phyloP scores from a whole-genome alignment of 2,329 filamentous ascomycete genomes.

The Paecilomyces dactylethromorphus region DNA sequence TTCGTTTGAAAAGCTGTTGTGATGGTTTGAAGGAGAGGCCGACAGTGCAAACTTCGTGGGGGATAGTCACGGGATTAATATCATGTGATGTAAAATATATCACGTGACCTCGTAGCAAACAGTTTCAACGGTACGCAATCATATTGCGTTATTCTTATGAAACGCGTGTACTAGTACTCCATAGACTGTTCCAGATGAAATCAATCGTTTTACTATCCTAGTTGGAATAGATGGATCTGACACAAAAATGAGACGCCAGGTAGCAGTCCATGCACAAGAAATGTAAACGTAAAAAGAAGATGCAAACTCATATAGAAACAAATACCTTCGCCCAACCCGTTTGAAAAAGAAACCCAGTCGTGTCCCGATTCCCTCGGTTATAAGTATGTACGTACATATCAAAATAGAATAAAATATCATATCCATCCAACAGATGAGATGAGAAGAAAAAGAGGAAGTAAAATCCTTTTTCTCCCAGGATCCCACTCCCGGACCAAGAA shows the following conservation, averaged over 20 bases:
- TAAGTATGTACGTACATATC: background rate
- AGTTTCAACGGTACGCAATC: no score
- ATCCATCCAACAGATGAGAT: background rate
- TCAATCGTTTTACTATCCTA: background rate
- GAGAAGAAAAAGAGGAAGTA: background rate
- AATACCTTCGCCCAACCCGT: background rate
- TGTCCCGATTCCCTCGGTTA: background rate
- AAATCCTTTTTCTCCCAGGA: background rate
- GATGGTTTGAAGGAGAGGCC: constrained; percentile 32
- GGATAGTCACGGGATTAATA: background rate
- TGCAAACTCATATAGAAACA: background rate
- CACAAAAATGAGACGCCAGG: background rate
- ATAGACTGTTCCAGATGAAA: background rate
- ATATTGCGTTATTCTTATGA: background rate
- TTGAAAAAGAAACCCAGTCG: background rate
- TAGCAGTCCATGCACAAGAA: background rate
- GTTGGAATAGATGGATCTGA: background rate
- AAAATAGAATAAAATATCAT: background rate
- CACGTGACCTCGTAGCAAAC: no score
- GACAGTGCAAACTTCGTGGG: constrained; percentile 32
- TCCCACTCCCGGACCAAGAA: background rate
- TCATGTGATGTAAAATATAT: background rate
- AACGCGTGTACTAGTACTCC: background rate
- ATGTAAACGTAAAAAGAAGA: background rate
- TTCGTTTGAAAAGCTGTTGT: constrained; percentile 24